Base-by-base conservation (phyloP, 116 monocot genomes). In the Trichopus zeylanicus region DNA sequence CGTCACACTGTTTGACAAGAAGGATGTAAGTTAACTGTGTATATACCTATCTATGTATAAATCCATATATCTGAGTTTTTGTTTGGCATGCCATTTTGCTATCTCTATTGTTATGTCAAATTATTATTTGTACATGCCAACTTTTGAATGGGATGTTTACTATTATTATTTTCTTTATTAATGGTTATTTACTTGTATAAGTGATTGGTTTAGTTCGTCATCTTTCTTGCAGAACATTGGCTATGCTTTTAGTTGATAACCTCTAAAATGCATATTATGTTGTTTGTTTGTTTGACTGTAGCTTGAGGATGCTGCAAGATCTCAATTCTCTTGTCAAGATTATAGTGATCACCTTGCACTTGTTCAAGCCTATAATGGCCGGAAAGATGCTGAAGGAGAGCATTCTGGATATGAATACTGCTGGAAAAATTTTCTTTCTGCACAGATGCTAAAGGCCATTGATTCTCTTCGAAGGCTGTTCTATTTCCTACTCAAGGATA, bases 381-480 rank as follows among this genome's bases (percentile, higher is more conserved):
- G 98, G 91, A 98, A 82, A 59, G 82, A 91, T 48, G 88, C 98
- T 46, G 98, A 98, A 74, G 74, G 68, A 72, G 80, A 85, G 39
- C 85, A 70, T 74, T 73, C 77, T 46, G 98, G 91, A 38, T 91
- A 98, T 52, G 91, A 98, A 35, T 98, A 79, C 63, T 98, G 98
- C 72, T 91, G 98, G 98, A 85, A 75, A 64, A 98, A 91, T 67
- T 98, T 91, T 63, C 85, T 98, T 59, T 98, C 98, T 29, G 79
- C 37, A 2, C 98, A 98, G 55, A 98, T 91, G 49, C 70, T 91
- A 28, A 85, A 82, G 53, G 98, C 98, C 21, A 83, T 98, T 16
- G 88, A 91, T 65, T 87, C 98, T 67, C 91, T 98, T 59, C 69
- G 79, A 37, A 91, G 81, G 54, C 98, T 91, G 51, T 91, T 98